Evolutionary conservation across 371 early-diverging fungal genomes (phyloP).

Genomic region (Zychaea mexicana): DNA sequence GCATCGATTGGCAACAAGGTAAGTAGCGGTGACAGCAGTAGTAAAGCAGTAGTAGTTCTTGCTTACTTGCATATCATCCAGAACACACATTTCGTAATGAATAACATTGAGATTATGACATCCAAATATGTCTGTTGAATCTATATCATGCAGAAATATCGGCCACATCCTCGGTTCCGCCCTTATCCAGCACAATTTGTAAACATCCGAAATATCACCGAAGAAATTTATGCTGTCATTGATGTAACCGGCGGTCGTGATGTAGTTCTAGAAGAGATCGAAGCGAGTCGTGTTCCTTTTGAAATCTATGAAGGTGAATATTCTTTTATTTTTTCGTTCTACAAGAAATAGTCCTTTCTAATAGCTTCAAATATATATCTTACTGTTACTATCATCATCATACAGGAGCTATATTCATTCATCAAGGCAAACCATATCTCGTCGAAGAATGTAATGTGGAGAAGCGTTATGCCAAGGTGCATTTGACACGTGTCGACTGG

Average conservation of each 20-base stretch:
- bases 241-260: conserved; percentile 49
- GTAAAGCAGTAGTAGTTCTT: not conserved
- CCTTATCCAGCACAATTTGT: conserved; percentile 53
- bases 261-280: conserved; percentile 57
- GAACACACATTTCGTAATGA: too few species aligned
- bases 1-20: conserved; percentile 25
- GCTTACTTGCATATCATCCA: too few species aligned
- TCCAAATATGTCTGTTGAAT: not conserved
- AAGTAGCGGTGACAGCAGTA: not conserved
- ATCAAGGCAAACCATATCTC: conserved; percentile 58
- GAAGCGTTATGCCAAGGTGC: conserved; percentile 48
- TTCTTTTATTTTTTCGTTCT: not conserved
- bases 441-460: conserved; percentile 61
- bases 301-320: conserved; percentile 59
- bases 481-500: conserved; percentile 51
- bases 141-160: conserved; percentile 33
- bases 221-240: conserved; percentile 52
- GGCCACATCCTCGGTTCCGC: conserved; percentile 43
- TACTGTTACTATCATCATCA: not conserved
- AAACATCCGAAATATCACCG: conserved; percentile 48
- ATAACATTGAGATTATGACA: too few species aligned
- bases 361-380: not conserved
- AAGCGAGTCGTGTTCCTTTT: conserved; percentile 53
- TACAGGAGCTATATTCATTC: conserved; percentile 58
- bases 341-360: too few species aligned